A percentile compares a stretch with the other conserved stretches of the same genome.
These are phyloP conservation scores for Arthrobotrys conoides DNA, from an alignment of 2,329 filamentous ascomycete species.

Conservation along the genomic window DNA sequence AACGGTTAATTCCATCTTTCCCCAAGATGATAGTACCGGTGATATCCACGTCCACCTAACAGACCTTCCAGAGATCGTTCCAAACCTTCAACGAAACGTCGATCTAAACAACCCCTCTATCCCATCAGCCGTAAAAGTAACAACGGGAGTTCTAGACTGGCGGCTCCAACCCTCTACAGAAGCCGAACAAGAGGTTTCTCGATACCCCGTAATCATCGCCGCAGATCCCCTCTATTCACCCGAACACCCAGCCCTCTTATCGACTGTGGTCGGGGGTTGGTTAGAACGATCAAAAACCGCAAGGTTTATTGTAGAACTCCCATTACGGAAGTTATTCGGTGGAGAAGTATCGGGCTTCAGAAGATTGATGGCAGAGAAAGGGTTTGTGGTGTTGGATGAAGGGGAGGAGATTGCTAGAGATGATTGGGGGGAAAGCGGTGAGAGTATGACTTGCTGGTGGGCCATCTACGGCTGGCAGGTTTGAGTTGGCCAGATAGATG, in stretches of 20 bases:
- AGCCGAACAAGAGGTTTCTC: slow-evolving; percentile 66
- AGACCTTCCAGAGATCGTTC: slow-evolving; percentile 85
- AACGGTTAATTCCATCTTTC: slow-evolving; percentile 55
- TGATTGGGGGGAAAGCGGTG: slow-evolving; percentile 76
- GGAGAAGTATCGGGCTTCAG: slow-evolving; percentile 76
- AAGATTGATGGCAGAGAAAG: slow-evolving; percentile 73
- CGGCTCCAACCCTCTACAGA: slow-evolving; percentile 69
- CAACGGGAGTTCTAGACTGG: slow-evolving; percentile 82
- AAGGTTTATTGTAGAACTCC: slow-evolving; percentile 83
- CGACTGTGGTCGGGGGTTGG: slow-evolving; percentile 78
- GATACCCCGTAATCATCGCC: slow-evolving; percentile 79
- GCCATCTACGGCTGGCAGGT: slow-evolving; percentile 70
- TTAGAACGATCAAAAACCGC: slow-evolving; percentile 73
- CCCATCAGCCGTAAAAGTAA: slow-evolving; percentile 72
- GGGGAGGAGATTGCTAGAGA: slow-evolving; percentile 77
- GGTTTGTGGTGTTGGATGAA: slow-evolving; percentile 73
- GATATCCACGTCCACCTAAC: slow-evolving; percentile 77
- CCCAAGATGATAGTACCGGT: slow-evolving; percentile 66
- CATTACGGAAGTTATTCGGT: slow-evolving; percentile 78
- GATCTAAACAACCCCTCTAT: slow-evolving; percentile 75
- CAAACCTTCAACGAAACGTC: slow-evolving; percentile 83
- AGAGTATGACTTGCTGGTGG: slow-evolving; percentile 76
- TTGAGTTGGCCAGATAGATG: neutral
- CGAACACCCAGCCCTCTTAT: slow-evolving; percentile 82
- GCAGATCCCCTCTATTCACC: slow-evolving; percentile 91